phyloP scores from a whole-genome alignment of 164 flowering plant genomes.

The Kalanchoe fedtschenkoi region DNA sequence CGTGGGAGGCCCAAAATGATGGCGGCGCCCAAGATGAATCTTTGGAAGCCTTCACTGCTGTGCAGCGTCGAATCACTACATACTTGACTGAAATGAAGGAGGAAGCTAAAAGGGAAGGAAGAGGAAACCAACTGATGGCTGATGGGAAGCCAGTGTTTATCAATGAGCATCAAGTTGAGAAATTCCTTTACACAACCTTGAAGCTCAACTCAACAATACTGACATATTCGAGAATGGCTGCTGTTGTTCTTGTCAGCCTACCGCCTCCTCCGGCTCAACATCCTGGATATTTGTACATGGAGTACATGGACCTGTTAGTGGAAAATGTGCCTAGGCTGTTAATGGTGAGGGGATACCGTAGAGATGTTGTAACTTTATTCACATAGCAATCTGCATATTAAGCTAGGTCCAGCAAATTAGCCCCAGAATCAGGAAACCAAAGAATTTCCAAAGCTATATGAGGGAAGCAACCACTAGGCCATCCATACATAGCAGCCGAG shows the following conservation, averaged over 20 bases:
- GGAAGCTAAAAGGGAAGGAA: constrained; percentile 35
- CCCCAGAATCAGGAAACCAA: too few relatives aligned
- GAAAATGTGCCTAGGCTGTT: constrained; percentile 88
- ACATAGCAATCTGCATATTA: too few relatives aligned
- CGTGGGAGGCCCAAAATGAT: constrained; percentile 68
- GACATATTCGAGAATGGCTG: constrained; percentile 91
- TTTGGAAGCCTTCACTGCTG: constrained; percentile 62
- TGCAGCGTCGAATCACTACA: constrained; percentile 47
- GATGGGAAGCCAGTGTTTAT: constrained; percentile 69
- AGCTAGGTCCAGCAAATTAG: too few relatives aligned
- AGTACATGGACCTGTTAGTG: constrained; percentile 89
- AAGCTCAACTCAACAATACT: constrained; percentile 86
- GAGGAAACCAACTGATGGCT: constrained; percentile 51
- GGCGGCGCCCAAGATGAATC: constrained; percentile 68
- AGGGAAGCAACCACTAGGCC: too few relatives aligned
- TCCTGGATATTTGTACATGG: constrained; percentile 94
- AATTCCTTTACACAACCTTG: constrained; percentile 78
- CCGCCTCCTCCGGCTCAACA: constrained; percentile 90
- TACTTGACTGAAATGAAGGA: constrained; percentile 60
- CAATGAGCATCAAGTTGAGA: constrained; percentile 85
- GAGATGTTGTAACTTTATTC: constrained; percentile 92
- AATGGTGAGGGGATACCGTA: constrained; percentile 92
- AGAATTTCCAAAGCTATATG: too few relatives aligned
- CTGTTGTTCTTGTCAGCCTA: constrained; percentile 91
- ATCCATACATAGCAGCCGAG: too few relatives aligned